phyloP scores from a whole-genome alignment of 2,329 filamentous ascomycete species.

The Microdochium trichocladiopsis region DNA sequence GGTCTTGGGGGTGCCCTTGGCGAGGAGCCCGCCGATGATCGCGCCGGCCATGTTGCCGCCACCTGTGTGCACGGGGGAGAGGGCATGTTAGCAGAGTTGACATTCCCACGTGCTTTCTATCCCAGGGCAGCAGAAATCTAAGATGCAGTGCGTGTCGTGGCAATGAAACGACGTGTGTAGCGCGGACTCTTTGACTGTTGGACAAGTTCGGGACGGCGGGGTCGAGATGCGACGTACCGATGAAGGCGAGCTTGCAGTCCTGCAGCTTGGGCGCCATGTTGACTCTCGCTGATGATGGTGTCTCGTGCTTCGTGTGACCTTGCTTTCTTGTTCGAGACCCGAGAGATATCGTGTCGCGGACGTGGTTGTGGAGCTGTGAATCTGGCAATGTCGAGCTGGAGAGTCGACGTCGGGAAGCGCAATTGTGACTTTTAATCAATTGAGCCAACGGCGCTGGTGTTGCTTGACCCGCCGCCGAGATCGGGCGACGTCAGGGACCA shows the following conservation, averaged over 20 bases:
- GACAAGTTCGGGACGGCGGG: neutral
- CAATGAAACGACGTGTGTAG: no score
- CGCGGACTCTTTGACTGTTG: neutral
- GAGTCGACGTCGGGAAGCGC: neutral
- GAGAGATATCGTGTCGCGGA: no score
- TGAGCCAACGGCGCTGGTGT: no score
- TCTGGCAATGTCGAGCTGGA: neutral
- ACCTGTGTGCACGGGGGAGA: conserved; percentile 23
- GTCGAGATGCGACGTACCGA: conserved; percentile 4
- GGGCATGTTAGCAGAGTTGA: neutral
- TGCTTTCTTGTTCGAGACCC: no score
- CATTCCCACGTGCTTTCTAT: no score
- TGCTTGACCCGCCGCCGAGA: neutral
- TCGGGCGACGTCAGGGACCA: neutral
- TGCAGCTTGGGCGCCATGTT: conserved; percentile 17
- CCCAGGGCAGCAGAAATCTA: neutral
- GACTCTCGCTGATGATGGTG: no score
- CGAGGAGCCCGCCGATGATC: conserved; percentile 41
- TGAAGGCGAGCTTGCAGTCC: conserved; percentile 20
- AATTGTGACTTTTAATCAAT: neutral
- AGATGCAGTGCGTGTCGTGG: no score
- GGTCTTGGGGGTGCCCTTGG: conserved; percentile 31
- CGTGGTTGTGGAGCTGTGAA: no score
- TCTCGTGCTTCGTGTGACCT: no score
- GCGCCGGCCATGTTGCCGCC: conserved; percentile 46